Evolutionary conservation across 1,139 yeast genomes (phyloP), one percentile per base, ranked within the genome.

Genomic region (Yamadazyma atmosphaerica): DNA sequence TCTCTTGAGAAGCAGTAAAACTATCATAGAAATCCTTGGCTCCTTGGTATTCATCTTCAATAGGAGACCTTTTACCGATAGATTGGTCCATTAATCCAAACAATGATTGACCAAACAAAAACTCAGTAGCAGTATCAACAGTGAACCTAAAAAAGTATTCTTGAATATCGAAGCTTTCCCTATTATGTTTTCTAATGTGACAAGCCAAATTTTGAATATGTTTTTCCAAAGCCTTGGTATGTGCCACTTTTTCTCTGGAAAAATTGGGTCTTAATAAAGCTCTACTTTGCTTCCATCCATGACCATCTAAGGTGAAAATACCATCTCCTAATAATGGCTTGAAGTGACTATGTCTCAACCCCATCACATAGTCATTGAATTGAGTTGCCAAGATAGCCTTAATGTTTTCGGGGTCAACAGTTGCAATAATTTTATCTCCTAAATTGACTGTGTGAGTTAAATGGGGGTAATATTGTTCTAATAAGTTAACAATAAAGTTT

Each of bases 221-320:
- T 7, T 55, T 59, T 45, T 74, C 78, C 46, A 76, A 61, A 6
- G 66, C 46, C 38, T 62, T 61, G 25, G 76, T 64, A 45, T 73
- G 79, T 8, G 74, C 67, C 32, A 77, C 67, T 49, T 74, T 77
- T 47, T 74, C 79, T 36, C 77, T 61, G 13, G 74, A 60, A 52
- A 77, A 77, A 52, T 75, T 79, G 0, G 82, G 82, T 39, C 81
- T 62, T 47, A 77, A 64, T 68, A 77, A 57, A 3, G 77, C 71
- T 38, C 83, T 61, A 27, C 77, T 65, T 47, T 75, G 79, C 47
- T 73, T 72, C 83, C 83, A 77, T 2, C 74, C 77, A 24, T 60
- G 68, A 12, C 79, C 79, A 40, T 74, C 77, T 32, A 74, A 63
- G 2, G 81, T 76, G 58, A 77, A 77, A 42, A 77, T 74, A 2